Conservation (phyloP, 169 alveolate species). For the Plasmodium blacklocki region DNA sequence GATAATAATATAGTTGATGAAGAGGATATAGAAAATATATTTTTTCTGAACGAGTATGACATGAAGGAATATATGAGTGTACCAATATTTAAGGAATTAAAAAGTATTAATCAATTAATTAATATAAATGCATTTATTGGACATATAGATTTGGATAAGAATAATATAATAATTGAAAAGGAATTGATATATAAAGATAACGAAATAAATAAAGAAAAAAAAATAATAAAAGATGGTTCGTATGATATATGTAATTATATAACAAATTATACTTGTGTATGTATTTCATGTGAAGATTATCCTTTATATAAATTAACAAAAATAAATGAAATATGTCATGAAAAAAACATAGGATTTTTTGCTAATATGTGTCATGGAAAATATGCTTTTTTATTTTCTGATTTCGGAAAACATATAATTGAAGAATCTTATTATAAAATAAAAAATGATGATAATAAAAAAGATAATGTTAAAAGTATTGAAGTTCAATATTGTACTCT, state of each 20-base stretch:
- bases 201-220: neutral
- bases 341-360: conserved; percentile 77
- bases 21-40: conserved; percentile 81
- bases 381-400: conserved; percentile 81
- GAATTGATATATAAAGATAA: conserved; percentile 34
- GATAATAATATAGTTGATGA: conserved; percentile 82
- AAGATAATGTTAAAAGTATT: conserved; percentile 50
- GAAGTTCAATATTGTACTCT: conserved; percentile 79
- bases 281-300: conserved; percentile 78
- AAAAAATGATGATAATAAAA: conserved; percentile 9
- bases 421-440: conserved; percentile 74
- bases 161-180: conserved; percentile 25
- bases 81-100: conserved; percentile 60
- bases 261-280: conserved; percentile 61
- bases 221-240: conserved; percentile 5
- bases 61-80: conserved; percentile 32
- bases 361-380: conserved; percentile 80
- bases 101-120: conserved; percentile 71
- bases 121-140: conserved; percentile 72
- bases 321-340: conserved; percentile 73
- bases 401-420: conserved; percentile 80
- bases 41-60: conserved; percentile 69
- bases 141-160: conserved; percentile 36
- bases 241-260: conserved; percentile 19
- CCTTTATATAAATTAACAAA: conserved; percentile 80